Conservation (phyloP, 177 flowering plant genomes). For the Vitis hybrid region DNA sequence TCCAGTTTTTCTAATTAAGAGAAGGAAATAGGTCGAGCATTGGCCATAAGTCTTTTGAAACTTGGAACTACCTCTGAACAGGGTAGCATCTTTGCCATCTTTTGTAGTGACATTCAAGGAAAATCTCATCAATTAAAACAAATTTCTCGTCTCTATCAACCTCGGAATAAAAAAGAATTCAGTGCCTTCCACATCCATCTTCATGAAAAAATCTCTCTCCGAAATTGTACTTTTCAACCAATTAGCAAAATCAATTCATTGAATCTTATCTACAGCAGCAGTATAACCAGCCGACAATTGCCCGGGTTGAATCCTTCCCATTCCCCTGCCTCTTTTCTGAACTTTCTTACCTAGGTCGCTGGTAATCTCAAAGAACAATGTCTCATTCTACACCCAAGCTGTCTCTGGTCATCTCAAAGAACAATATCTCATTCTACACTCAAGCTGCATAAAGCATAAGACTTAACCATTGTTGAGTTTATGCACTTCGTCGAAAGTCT, state of each 20-base stretch:
- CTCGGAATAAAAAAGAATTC: conserved; percentile 86
- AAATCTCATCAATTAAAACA: conserved; percentile 86
- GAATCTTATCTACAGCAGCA: conserved; percentile 55
- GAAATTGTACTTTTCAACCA: conserved; percentile 77
- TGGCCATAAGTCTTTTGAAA: conserved; percentile 78
- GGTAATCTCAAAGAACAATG: no score
- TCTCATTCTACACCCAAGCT: no score
- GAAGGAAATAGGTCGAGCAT: conserved; percentile 76
- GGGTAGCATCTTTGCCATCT: conserved; percentile 94
- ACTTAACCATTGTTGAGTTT: conserved; percentile 41
- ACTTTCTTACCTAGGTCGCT: conserved; percentile 38
- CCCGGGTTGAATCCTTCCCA: conserved; percentile 72
- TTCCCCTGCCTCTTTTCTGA: conserved; percentile 53
- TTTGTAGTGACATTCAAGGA: conserved; percentile 92
- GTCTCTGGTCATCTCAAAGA: conserved; percentile 66
- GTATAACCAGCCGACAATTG: conserved; percentile 20
- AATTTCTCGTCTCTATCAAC: conserved; percentile 79
- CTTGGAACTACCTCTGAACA: conserved; percentile 66
- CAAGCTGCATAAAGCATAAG: conserved; percentile 88
- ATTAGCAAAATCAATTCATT: conserved; percentile 82
- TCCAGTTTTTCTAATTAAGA: conserved; percentile 59
- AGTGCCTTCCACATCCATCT: conserved; percentile 97
- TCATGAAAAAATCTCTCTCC: conserved; percentile 82
- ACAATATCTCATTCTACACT: conserved; percentile 71
- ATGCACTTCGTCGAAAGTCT: conserved; percentile 61